phyloP scores from a whole-genome alignment of 805 yeast genomes.

The Metschnikowia amazonensis region DNA sequence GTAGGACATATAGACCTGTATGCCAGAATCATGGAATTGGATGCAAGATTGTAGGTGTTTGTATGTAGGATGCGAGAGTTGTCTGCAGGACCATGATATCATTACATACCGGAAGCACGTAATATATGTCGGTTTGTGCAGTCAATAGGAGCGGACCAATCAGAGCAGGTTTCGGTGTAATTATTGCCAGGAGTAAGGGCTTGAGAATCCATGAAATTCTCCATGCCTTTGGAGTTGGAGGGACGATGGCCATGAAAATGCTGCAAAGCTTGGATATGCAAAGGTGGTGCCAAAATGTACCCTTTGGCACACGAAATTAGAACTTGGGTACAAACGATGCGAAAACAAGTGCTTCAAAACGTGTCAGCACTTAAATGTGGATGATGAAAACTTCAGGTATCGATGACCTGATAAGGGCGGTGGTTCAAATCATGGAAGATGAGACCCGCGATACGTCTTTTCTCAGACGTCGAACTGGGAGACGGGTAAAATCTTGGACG shows the following conservation, averaged over 20 bases:
- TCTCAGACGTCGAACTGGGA: constrained; percentile 3
- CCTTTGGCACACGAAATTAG: neutral
- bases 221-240: neutral
- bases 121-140: too few relatives aligned
- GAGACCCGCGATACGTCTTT: neutral
- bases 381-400: neutral
- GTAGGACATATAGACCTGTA: too few relatives aligned
- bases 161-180: too few relatives aligned
- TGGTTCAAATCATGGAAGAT: neutral
- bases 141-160: too few relatives aligned
- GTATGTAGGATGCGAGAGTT: too few relatives aligned
- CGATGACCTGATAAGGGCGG: neutral
- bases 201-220: neutral
- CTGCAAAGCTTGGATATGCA: neutral
- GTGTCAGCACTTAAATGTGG: neutral
- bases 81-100: too few relatives aligned
- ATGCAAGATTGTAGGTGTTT: too few relatives aligned
- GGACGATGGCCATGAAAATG: neutral
- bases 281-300: neutral
- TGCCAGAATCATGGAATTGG: too few relatives aligned
- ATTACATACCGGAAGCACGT: too few relatives aligned
- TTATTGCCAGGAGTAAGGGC: too few relatives aligned
- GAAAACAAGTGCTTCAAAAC: too few relatives aligned
- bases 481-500: neutral
- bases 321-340: neutral